These are phyloP conservation scores for Myxozyma lipomycoides DNA, from an alignment of 805 yeast species.

Conservation along the genomic window DNA sequence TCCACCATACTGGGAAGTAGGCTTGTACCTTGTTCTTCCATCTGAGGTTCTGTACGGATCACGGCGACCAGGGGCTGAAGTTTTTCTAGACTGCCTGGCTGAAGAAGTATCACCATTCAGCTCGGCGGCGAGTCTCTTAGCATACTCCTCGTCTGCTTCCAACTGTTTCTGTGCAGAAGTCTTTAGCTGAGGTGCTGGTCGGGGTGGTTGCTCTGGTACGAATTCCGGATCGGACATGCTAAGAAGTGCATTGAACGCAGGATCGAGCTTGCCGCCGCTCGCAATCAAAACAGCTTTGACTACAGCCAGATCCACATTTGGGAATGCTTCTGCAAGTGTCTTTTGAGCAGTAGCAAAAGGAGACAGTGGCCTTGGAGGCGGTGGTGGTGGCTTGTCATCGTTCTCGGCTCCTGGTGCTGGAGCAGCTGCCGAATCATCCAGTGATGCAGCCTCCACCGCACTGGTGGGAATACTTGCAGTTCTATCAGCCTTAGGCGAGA, in stretches of 20 bases:
- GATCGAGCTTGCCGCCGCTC: slow-evolving; percentile 71
- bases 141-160: slow-evolving; percentile 74
- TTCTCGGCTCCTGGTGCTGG: slow-evolving; percentile 13
- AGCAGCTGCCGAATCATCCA: background rate
- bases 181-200: slow-evolving; percentile 30
- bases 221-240: slow-evolving; percentile 56
- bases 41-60: background rate
- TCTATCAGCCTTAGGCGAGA: slow-evolving; percentile 10
- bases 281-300: slow-evolving; percentile 82
- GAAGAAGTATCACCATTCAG: slow-evolving; percentile 10
- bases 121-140: slow-evolving; percentile 61
- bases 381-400: slow-evolving; percentile 42
- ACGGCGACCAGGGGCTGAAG: slow-evolving; percentile 1
- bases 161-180: slow-evolving; percentile 43
- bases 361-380: slow-evolving; percentile 59
- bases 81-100: slow-evolving; percentile 16
- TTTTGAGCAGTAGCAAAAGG: slow-evolving; percentile 52
- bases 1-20: background rate
- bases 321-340: slow-evolving; percentile 81
- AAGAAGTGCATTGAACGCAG: slow-evolving; percentile 83
- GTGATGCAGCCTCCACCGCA: background rate
- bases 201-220: slow-evolving; percentile 27
- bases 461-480: background rate
- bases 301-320: slow-evolving; percentile 64
- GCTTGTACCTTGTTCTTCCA: slow-evolving; percentile 1